These are phyloP conservation scores for Pseudoscleropodium purum DNA, from an alignment of 225 moss, liverwort and hornwort species.

Conservation along the genomic window DNA sequence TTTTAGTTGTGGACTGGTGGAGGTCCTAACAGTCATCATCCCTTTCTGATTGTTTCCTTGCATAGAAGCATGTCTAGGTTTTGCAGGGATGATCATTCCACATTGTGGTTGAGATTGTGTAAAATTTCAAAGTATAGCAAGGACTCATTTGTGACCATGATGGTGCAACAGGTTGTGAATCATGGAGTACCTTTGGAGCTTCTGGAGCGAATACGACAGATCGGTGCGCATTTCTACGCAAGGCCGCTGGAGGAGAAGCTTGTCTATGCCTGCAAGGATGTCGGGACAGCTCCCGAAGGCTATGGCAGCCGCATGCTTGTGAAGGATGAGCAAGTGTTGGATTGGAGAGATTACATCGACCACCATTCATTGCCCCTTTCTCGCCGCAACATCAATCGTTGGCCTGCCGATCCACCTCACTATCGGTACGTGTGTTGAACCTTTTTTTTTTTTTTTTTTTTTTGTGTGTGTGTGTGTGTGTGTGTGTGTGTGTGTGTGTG, in stretches of 20 bases:
- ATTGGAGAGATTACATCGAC: constrained; percentile 91
- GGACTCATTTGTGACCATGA: background rate
- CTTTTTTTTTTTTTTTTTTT: background rate
- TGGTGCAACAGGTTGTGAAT: constrained; percentile 50
- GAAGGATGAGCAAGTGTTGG: constrained; percentile 88
- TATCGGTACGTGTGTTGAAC: constrained; percentile 50
- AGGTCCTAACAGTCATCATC: background rate
- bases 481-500: background rate
- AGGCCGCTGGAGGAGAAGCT: constrained; percentile 62
- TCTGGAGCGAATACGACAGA: constrained; percentile 46
- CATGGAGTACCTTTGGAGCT: constrained; percentile 67
- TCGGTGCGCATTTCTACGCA: constrained; percentile 50
- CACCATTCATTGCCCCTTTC: constrained; percentile 77
- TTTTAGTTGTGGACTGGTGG: background rate
- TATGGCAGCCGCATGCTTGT: constrained; percentile 94
- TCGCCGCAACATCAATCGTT: constrained; percentile 43
- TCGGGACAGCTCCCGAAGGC: constrained; percentile 75
- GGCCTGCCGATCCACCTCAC: constrained; percentile 73
- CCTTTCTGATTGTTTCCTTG: background rate
- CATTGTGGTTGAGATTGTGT: background rate
- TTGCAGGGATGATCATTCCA: background rate
- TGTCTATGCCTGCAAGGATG: constrained; percentile 54
- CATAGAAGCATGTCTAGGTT: background rate
- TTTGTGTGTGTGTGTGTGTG: too few relatives aligned
- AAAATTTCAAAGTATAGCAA: background rate